Evolutionary conservation across 495 filamentous ascomycete species (phyloP).

Genomic region (Penicillium psychrofluorescens): DNA sequence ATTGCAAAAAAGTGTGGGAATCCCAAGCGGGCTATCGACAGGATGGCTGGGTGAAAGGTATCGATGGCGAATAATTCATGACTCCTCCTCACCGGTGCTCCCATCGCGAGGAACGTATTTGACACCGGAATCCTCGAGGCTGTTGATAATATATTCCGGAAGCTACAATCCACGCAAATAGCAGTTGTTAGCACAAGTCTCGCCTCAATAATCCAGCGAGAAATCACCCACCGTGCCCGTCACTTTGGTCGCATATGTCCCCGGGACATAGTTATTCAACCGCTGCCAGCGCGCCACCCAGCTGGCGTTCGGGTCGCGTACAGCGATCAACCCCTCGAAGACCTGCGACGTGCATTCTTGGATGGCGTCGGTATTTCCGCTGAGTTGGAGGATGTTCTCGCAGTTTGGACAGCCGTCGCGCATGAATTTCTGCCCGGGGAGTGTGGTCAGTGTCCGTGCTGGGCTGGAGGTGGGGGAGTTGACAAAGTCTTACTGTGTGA

Average conservation of each 20-base stretch:
- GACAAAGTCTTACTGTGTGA: slow-evolving; percentile 48
- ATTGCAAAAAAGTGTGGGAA: slow-evolving; percentile 4
- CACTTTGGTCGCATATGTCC: slow-evolving; percentile 91
- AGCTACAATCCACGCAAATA: slow-evolving; percentile 24
- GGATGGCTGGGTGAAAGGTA: neutral
- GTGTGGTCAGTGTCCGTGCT: slow-evolving; percentile 1
- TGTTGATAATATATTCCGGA: slow-evolving; percentile 55
- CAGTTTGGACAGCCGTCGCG: slow-evolving; percentile 92
- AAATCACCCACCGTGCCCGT: slow-evolving; percentile 53
- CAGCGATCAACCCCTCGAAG: slow-evolving; percentile 80
- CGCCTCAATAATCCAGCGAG: neutral
- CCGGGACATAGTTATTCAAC: slow-evolving; percentile 76
- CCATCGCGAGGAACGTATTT: slow-evolving; percentile 62
- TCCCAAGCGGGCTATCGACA: neutral
- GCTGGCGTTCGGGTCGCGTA: slow-evolving; percentile 67
- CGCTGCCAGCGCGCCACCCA: slow-evolving; percentile 96
- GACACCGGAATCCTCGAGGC: slow-evolving; percentile 60
- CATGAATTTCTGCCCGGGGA: slow-evolving; percentile 56
- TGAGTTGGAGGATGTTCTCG: slow-evolving; percentile 79
- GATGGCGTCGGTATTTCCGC: slow-evolving; percentile 68
- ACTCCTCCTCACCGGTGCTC: slow-evolving; percentile 43
- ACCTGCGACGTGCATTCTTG: slow-evolving; percentile 91
- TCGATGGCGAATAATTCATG: slow-evolving; percentile 9
- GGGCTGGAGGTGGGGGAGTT: slow-evolving; percentile 1
- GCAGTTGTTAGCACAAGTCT: neutral